Evolutionary conservation across 2,329 filamentous ascomycete genomes (phyloP).

Genomic region (Pseudogymnoascus sp.): DNA sequence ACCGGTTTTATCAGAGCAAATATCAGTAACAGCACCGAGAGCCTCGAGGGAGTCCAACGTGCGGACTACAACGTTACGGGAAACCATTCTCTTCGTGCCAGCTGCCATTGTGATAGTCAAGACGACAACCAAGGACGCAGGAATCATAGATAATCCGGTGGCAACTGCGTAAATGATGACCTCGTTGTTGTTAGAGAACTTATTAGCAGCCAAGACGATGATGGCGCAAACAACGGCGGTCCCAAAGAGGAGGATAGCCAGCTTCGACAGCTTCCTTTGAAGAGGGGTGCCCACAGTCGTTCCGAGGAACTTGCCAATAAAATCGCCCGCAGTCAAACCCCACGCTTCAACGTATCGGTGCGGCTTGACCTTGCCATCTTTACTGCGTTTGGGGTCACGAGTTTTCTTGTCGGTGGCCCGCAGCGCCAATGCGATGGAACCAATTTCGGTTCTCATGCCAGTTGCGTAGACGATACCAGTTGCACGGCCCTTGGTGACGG

Average conservation of each 20-base stretch:
- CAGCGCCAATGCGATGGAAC: constrained; percentile 54
- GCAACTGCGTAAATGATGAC: constrained; percentile 58
- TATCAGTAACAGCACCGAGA: constrained; percentile 48
- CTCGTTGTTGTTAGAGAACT: constrained; percentile 42
- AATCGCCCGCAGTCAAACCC: constrained; percentile 42
- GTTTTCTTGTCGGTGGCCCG: constrained; percentile 42
- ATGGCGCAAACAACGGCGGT: constrained; percentile 58
- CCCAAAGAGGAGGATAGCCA: constrained; percentile 54
- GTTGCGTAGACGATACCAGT: constrained; percentile 53
- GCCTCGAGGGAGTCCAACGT: constrained; percentile 49
- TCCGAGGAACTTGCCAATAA: constrained; percentile 53
- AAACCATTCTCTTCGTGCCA: constrained; percentile 50
- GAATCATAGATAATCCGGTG: constrained; percentile 53
- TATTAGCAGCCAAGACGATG: constrained; percentile 55
- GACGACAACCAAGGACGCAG: constrained; percentile 55
- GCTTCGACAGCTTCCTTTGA: constrained; percentile 57
- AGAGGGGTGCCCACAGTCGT: constrained; percentile 59
- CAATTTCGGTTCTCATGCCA: constrained; percentile 55
- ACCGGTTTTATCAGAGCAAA: constrained; percentile 49
- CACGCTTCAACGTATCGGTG: constrained; percentile 37
- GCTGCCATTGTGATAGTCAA: constrained; percentile 61
- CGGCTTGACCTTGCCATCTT: constrained; percentile 41
- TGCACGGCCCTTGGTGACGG: constrained; percentile 54
- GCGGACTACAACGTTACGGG: constrained; percentile 49
- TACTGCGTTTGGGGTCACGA: constrained; percentile 40